Base-by-base conservation (phyloP, 208 protist genomes). In the Crithidia bombi region DNA sequence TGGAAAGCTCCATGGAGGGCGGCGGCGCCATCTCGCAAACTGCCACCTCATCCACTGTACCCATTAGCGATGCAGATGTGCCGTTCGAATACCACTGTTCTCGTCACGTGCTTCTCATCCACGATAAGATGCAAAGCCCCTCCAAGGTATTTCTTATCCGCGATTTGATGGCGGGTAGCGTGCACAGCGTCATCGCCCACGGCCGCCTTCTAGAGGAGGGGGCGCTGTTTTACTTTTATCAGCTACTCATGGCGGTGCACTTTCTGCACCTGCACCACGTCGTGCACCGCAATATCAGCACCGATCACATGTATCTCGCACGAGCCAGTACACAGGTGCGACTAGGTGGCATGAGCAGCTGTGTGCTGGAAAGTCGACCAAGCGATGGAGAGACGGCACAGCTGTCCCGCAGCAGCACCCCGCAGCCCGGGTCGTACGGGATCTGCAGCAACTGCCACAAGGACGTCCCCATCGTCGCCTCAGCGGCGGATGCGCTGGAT, bases 181-280 rank as follows among this genome's bases (percentile, higher is more conserved):
- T 94, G 44, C 65, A 83, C 26, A 81, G 73, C 38, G 76, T 97
- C 49, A 47, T 82, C 6, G 19, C 59, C 10, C 65, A 79, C 39
- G 82, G 81, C 2, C 73, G 70, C 26, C 87, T 96, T 15, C 44
- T 52, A n/a, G 89, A 95, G 65, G 69, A 82, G 11, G 82, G 65
- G 6, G 86, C 86, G 15, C 67, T 88, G 30, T 74, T 80, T 26
- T 97, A 91, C 66, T 97, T 97, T 71, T 89, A 85, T 69, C 90
- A 97, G 75, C 76, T 97, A 12, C 79, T 97, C 21, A 75, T 81
- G 46, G 91, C 80, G 1, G 78, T 97, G 6, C 59, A 82, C 44
- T 96, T 95, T 59, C 82, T 91, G n/a, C 89, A 92, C 67, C 51
- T 71, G 21, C 41, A 78, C 66, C 15, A 59, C 23, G 39, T 86